These are phyloP conservation scores for Thraustotheca clavata DNA, from an alignment of 352 stramenopile species.

Conservation along the genomic window DNA sequence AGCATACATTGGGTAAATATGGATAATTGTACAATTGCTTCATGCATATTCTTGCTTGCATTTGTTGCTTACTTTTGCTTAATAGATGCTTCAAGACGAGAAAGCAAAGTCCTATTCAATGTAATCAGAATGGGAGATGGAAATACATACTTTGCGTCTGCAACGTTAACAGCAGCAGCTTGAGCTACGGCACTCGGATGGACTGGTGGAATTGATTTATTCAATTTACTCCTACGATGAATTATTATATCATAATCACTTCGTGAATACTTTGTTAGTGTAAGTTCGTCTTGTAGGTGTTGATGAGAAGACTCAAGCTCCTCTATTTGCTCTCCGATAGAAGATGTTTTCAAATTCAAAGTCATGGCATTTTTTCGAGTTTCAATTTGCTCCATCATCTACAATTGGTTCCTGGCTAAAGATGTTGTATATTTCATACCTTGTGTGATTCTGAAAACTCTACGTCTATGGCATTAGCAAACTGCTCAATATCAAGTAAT, in stretches of 20 bases:
- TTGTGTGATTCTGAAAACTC: slow-evolving; percentile 15
- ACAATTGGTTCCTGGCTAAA: not conserved
- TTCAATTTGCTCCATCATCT: slow-evolving; percentile 11
- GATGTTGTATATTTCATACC: not conserved
- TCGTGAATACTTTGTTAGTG: not conserved
- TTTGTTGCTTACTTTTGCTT: no score
- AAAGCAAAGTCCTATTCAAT: no score
- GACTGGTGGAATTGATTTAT: not conserved
- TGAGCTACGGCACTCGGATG: not conserved
- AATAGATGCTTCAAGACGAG: no score
- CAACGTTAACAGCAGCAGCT: not conserved
- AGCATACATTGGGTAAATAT: no score
- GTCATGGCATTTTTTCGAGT: not conserved
- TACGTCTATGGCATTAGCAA: slow-evolving; percentile 12
- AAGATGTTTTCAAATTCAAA: not conserved
- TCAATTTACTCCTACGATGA: not conserved
- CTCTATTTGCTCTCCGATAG: not conserved
- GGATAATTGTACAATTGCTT: no score
- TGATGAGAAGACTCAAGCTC: not conserved
- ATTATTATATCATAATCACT: not conserved
- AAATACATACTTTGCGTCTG: slow-evolving; percentile 19
- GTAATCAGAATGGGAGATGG: no score
- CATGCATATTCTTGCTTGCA: no score
- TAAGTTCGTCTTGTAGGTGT: not conserved
- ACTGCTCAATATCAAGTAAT: slow-evolving; percentile 9